A percentile compares a stretch with the other conserved stretches of the same genome.
phyloP scores from a whole-genome alignment of 2,329 filamentous ascomycete genomes.

The Talaromyces sp. region DNA sequence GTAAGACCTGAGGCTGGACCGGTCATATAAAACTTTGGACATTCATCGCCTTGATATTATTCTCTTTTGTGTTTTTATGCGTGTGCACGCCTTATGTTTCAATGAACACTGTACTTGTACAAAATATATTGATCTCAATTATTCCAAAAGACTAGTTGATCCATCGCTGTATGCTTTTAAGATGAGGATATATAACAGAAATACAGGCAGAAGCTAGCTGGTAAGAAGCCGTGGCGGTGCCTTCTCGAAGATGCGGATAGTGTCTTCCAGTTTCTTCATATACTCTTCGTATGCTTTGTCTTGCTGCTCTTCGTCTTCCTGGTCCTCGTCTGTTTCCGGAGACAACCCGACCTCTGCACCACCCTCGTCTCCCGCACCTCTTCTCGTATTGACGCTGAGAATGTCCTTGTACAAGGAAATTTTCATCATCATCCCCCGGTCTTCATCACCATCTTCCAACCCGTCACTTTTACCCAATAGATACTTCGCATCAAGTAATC shows the following conservation, averaged over 20 bases:
- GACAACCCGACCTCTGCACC: not conserved
- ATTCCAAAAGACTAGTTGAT: not conserved
- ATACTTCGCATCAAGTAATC: conserved; percentile 18
- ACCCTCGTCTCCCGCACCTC: conserved; percentile 4
- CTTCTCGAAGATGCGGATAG: conserved; percentile 19
- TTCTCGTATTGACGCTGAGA: conserved; percentile 16
- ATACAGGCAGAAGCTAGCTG: not conserved
- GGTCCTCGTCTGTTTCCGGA: not conserved
- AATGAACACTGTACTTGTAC: not conserved
- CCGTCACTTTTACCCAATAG: conserved; percentile 8
- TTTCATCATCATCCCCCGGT: conserved; percentile 9
- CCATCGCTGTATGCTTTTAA: not conserved
- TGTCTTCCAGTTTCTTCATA: conserved; percentile 18
- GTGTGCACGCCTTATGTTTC: not conserved
- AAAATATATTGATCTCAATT: not conserved
- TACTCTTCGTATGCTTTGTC: conserved; percentile 15
- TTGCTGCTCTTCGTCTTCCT: conserved; percentile 10
- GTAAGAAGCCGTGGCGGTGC: conserved; percentile 17
- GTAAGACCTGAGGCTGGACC: not conserved
- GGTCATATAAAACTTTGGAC: not conserved
- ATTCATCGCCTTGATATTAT: not conserved
- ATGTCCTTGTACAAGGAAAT: conserved; percentile 19
- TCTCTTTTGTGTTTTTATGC: conserved; percentile 1
- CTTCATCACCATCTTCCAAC: conserved; percentile 4
- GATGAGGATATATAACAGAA: not conserved